Base-by-base conservation (phyloP, 768 basidiomycete species). In the Xanthoconium purpureum region DNA sequence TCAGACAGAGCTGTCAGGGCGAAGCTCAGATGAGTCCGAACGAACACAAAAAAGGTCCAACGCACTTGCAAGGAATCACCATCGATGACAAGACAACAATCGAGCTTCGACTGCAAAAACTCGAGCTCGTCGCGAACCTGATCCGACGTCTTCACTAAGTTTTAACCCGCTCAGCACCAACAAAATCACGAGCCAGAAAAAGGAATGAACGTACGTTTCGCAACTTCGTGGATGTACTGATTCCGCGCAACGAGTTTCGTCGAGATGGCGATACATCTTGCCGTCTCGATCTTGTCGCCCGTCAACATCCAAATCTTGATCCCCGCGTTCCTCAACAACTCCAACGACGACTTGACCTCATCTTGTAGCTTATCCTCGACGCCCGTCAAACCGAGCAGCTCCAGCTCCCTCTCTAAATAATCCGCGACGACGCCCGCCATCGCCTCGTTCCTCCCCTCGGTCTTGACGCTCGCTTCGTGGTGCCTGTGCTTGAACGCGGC, bases 281-380 rank as follows among this genome's bases (percentile, higher is more conserved):
- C 97, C 4, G 97, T 99, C 77, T 99, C 97, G 48, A 98, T 93
- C 77, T 98, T 99, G 73, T 99, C 97, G 2, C 97, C 96, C 0
- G 97, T 99, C 64, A 98, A 78, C 97, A 98, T 98, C 97, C 97
- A 99, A 56, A 99, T 98, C 80, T 91, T 97, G 73, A 99, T 86
- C 5, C 96, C 96, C 0, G 96, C 97, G 69, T 98, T 98, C 62
- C 95, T 77, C 60, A 99, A 71, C 50, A 98, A 68, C 73, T 98
- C 97, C 55, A 99, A 74, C 3, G 97, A 97, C 44, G 87, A 84
- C 71, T 91, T 94, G 64, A 99, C 96, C 24, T 96, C 95, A 57
- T 98, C 97, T 66, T 99, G 97, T 56, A 99, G 74, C 74, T 98
- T 98, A 71, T 99, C 97, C 71, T 99, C 97, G 8, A 99, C 97